Conservation (phyloP, 2,329 filamentous ascomycete species). For the Leptographium procerum region DNA sequence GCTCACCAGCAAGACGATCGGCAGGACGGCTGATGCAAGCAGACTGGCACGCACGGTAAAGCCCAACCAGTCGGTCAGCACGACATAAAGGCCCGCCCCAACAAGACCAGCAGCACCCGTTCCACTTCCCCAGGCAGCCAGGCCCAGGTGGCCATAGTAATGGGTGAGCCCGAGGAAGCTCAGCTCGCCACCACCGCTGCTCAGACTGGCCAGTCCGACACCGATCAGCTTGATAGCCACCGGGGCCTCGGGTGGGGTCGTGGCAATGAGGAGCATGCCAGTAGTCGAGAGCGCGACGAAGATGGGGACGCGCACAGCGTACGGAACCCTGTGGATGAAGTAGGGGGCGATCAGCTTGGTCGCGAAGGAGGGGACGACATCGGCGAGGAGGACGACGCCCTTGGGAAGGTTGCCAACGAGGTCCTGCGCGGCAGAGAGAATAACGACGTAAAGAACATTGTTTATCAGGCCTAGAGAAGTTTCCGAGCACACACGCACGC, state of each 20-base stretch:
- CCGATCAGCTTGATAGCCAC: slow-evolving; percentile 70
- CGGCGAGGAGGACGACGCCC: slow-evolving; percentile 82
- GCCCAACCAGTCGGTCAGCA: slow-evolving; percentile 70
- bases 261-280: slow-evolving; percentile 82
- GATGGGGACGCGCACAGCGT: slow-evolving; percentile 59
- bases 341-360: slow-evolving; percentile 86
- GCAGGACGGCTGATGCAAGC: slow-evolving; percentile 67
- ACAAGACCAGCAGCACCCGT: slow-evolving; percentile 82
- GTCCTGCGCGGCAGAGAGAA: slow-evolving; percentile 88
- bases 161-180: slow-evolving; percentile 87
- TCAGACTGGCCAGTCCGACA: slow-evolving; percentile 73
- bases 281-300: slow-evolving; percentile 66
- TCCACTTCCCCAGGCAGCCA: slow-evolving; percentile 86
- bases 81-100: slow-evolving; percentile 77
- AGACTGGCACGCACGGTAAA: slow-evolving; percentile 65
- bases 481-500: not conserved
- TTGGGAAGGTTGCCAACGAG: slow-evolving; percentile 85
- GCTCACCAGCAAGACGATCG: slow-evolving; percentile 68
- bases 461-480: slow-evolving; percentile 64
- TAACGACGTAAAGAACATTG: slow-evolving; percentile 95
- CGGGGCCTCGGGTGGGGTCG: slow-evolving; percentile 56
- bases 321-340: slow-evolving; percentile 82
- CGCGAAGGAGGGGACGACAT: slow-evolving; percentile 80
- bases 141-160: slow-evolving; percentile 77
- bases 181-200: slow-evolving; percentile 77